Base-by-base conservation (phyloP, 2,329 filamentous ascomycete species). In the Colletotrichum sp. region DNA sequence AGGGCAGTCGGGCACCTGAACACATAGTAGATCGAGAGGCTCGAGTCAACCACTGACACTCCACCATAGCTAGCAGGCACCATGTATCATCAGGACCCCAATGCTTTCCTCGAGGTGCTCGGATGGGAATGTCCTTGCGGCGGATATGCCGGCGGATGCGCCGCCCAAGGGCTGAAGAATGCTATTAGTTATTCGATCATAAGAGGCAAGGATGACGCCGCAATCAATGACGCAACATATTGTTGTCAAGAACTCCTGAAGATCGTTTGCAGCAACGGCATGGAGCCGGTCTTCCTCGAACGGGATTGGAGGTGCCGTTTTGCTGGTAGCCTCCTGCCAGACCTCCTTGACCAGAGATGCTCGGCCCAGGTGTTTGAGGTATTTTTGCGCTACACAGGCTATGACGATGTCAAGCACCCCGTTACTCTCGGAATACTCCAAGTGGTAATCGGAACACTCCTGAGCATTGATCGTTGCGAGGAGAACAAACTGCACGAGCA, bases 381-480 rank as follows among this genome's bases (percentile, higher is more conserved):
- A 7, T 21, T 52, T 3, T 52, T 52, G 43, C 43, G n/a, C 43
- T n/a, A 13, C n/a, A 52, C 43, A 52, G 43, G 43, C 43, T 52
- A 52, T 4, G 43, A 3, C 43, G 43, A 52, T n/a, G 10, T 52
- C 43, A 52, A 21, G n/a, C 43, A 52, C 43, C 43, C 43, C 10
- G 1, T 3, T 52, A 52, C 43, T 52, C 43, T 52, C 6, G 43
- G n/a, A 52, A 4, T 21, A 13, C 43, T 52, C n/a, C 43, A 52
- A 21, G n/a, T 21, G 43, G 6, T 21, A 52, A 4, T 21, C 4
- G 43, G 0, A 13, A 0, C 0, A 21, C 10, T 52, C n/a, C 43
- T 52, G 6, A 7, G 12, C 1, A 0, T 21, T 13, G 43, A 52
- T 21, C 3, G 10, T 21, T 21, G 43, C 2, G 18, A 52, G 10